Conservation (phyloP, 495 filamentous ascomycete species). For the Durotheca rogersii region DNA sequence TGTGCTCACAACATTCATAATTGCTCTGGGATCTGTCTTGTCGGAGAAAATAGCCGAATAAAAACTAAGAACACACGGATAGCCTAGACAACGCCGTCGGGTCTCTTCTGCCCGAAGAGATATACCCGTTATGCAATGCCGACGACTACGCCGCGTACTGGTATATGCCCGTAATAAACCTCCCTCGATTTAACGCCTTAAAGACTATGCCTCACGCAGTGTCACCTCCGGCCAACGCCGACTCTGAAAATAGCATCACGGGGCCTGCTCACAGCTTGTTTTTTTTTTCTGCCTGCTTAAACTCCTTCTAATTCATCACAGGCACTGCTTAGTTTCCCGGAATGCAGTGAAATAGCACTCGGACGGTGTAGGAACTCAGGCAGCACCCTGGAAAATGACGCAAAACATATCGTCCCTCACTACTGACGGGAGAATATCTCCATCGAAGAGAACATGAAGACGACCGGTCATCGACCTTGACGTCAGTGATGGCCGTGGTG, state of each 20-base stretch:
- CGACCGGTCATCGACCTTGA: conserved; percentile 2
- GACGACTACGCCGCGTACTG: conserved; percentile 14
- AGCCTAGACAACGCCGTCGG: conserved; percentile 7
- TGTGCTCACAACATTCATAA: too few species aligned
- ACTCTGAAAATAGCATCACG: conserved; percentile 5
- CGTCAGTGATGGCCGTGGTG: conserved; percentile 26
- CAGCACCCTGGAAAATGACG: conserved; percentile 31
- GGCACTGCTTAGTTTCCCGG: conserved; percentile 23
- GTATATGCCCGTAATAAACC: conserved; percentile 15
- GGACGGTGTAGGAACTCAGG: conserved; percentile 28
- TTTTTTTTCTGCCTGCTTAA: conserved; percentile 11
- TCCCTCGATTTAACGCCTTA: conserved; percentile 8
- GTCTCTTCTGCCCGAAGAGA: conserved; percentile 34
- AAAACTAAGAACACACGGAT: conserved; percentile 5
- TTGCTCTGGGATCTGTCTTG: too few species aligned
- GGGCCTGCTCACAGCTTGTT: conserved; percentile 5
- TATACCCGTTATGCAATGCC: conserved; percentile 21
- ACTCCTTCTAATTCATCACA: conserved; percentile 24
- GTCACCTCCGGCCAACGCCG: conserved; percentile 13
- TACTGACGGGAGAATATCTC: conserved; percentile 28
- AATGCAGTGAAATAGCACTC: conserved; percentile 30
- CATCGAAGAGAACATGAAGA: conserved; percentile 32
- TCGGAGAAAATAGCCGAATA: conserved; percentile 18
- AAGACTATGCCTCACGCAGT: conserved; percentile 25
- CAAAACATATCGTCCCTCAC: conserved; percentile 23